These are phyloP conservation scores for Clarkia xantiana DNA, from an alignment of 345 rosid genomes.

Conservation along the genomic window DNA sequence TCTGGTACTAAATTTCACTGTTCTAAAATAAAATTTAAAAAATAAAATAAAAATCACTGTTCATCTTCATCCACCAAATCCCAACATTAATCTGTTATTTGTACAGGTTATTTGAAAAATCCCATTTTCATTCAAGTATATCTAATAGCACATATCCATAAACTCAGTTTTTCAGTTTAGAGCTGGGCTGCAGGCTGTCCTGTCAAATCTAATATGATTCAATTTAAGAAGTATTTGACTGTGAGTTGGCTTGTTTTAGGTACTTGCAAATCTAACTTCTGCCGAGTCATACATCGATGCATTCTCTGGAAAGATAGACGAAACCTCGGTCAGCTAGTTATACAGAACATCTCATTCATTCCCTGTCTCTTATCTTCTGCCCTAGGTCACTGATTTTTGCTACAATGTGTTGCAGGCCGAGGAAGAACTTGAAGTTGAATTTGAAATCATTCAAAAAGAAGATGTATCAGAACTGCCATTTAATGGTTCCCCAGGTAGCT, in stretches of 20 bases:
- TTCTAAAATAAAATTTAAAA: too few species aligned
- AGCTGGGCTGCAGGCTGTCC: too few species aligned
- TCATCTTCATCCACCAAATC: too few species aligned
- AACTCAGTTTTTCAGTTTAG: too few species aligned
- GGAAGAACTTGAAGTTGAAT: constrained; percentile 65
- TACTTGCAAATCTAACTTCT: constrained; percentile 52
- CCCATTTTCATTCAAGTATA: too few species aligned
- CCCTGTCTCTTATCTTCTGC: neutral
- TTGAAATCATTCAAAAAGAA: constrained; percentile 44
- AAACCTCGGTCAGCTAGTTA: constrained; percentile 34
- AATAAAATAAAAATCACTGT: too few species aligned
- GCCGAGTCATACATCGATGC: constrained; percentile 51
- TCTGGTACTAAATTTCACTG: neutral
- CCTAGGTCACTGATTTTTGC: neutral
- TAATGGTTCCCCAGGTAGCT: constrained; percentile 17
- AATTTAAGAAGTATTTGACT: too few species aligned
- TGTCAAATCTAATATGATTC: too few species aligned
- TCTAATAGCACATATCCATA: too few species aligned
- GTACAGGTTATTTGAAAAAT: too few species aligned
- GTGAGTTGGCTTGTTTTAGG: constrained; percentile 20
- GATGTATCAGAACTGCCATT: constrained; percentile 17
- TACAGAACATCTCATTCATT: neutral
- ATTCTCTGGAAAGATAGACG: constrained; percentile 35
- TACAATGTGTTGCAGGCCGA: constrained; percentile 31
- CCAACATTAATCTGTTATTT: too few species aligned